Base-by-base conservation (phyloP, 352 stramenopile genomes). In the Phytophthora constricta region DNA sequence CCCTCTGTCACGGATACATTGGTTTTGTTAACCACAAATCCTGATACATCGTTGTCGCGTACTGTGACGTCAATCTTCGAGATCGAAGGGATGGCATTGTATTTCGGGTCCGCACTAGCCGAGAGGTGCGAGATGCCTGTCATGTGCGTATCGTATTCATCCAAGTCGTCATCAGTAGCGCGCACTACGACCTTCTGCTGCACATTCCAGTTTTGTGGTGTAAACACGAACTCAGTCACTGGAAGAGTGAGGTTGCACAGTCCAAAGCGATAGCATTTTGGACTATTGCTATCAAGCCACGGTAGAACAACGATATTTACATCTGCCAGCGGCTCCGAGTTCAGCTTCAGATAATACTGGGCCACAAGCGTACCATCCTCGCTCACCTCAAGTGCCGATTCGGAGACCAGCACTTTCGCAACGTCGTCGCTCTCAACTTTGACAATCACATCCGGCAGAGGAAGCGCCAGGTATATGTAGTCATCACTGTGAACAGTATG, bases 181-280 rank as follows among this genome's bases (percentile, higher is more conserved):
- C 72, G 62, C 4, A 92, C 70, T 2, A 62, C 50, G 0, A 94
- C 84, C 1, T 48, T 66, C 53, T 94, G 86, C 1, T 70, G 74
- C 0, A 94, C 27, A 51, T 92, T 70, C 84, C 86, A 94, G 53
- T 92, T 70, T 1, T 48, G 65, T 3, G 84, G 78, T 5, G 84
- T 90, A 62, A 94, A 94, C 0, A 82, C 10, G 34, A 77, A 91
- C 59, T 82, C 68, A 11, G 74, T 66, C 7, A 81, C 57, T 0
- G 72, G 70, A 7, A 94, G 63, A 3, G 86, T 94, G 34, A 91
- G 31, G 48, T 94, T 94, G 50, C 86, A 94, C 2, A 91, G 39
- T 0, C 73, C 80, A 42, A 92, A 92, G 3, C 86, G 82, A 23
- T 94, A 94, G 54, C 86, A 94, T 23, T 79, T 63, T 0, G 82